A percentile compares a stretch with the other conserved stretches of the same genome.
Conservation (phyloP, 768 basidiomycete genomes). For the Lactarius quietus region DNA sequence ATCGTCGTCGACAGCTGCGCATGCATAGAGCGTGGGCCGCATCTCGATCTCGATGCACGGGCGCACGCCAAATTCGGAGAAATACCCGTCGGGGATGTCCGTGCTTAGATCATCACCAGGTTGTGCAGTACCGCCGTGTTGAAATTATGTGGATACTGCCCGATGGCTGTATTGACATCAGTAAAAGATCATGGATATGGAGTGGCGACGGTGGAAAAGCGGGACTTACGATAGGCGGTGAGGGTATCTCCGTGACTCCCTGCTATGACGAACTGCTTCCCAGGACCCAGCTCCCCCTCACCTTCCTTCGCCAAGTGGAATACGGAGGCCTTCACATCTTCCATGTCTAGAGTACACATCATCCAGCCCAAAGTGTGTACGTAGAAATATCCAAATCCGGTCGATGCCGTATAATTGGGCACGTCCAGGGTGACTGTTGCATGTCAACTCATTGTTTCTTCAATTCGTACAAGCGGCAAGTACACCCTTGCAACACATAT, state of each 20-base stretch:
- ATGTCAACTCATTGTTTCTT: not conserved
- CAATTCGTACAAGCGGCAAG: not conserved
- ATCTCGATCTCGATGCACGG: slow-evolving; percentile 16
- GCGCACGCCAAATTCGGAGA: slow-evolving; percentile 29
- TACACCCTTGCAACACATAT: slow-evolving; percentile 29
- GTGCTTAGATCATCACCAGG: slow-evolving; percentile 33
- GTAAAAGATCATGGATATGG: no score
- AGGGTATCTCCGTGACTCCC: slow-evolving; percentile 36
- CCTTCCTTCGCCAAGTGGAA: slow-evolving; percentile 30
- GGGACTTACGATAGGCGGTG: slow-evolving; percentile 26
- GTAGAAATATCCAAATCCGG: slow-evolving; percentile 34
- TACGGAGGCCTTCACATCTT: slow-evolving; percentile 30
- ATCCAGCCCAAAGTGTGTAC: slow-evolving; percentile 32
- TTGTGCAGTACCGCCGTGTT: slow-evolving; percentile 34
- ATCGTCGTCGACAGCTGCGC: slow-evolving; percentile 31
- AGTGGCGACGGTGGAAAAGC: not conserved
- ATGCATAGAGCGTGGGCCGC: slow-evolving; percentile 27
- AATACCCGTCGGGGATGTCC: slow-evolving; percentile 40
- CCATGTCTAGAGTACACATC: slow-evolving; percentile 34
- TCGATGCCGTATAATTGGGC: slow-evolving; percentile 36
- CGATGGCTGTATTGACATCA: no score
- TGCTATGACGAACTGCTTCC: slow-evolving; percentile 31
- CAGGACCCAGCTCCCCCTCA: slow-evolving; percentile 26
- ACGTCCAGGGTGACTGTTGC: slow-evolving; percentile 28
- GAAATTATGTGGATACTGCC: slow-evolving; percentile 33